Percentiles rank a stretch among this genome's conserved stretches.
Evolutionary conservation across 441 rosid genomes (phyloP).

Genomic region (Aleurites moluccanus): DNA sequence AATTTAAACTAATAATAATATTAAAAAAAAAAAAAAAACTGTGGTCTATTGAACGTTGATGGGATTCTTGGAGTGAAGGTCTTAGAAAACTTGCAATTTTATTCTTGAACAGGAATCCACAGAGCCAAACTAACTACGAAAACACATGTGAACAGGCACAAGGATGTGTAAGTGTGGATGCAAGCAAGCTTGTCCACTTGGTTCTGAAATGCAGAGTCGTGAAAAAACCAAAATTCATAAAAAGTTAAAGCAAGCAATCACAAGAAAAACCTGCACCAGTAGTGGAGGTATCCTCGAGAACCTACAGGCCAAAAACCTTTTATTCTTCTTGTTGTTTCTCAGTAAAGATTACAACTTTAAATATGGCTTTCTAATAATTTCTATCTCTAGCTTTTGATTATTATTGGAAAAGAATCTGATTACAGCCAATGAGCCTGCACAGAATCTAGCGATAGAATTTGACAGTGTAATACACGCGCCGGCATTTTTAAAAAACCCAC

Average conservation of each 20-base stretch:
- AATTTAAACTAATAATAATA: background rate
- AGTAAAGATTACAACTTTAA: background rate
- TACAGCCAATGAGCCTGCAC: background rate
- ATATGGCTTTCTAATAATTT: background rate
- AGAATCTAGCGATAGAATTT: background rate
- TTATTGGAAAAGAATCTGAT: background rate
- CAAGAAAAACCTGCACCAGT: constrained; percentile 12
- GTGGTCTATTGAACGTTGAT: background rate
- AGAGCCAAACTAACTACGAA: constrained; percentile 7
- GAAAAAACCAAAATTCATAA: background rate
- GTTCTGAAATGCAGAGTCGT: background rate
- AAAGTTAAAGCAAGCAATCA: constrained; percentile 6
- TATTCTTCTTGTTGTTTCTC: background rate
- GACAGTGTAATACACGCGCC: background rate
- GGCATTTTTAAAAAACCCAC: background rate
- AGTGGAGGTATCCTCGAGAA: background rate
- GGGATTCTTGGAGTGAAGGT: background rate
- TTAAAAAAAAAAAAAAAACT: background rate
- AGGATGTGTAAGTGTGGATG: background rate
- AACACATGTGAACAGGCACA: background rate
- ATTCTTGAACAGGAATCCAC: background rate
- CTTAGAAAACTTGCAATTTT: background rate
- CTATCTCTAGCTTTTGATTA: background rate
- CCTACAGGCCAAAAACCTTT: background rate
- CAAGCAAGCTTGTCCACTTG: background rate